A percentile compares a stretch with the other conserved stretches of the same genome.
Evolutionary conservation across 495 filamentous ascomycete genomes (phyloP).

Genomic region (Podospora appendiculata): DNA sequence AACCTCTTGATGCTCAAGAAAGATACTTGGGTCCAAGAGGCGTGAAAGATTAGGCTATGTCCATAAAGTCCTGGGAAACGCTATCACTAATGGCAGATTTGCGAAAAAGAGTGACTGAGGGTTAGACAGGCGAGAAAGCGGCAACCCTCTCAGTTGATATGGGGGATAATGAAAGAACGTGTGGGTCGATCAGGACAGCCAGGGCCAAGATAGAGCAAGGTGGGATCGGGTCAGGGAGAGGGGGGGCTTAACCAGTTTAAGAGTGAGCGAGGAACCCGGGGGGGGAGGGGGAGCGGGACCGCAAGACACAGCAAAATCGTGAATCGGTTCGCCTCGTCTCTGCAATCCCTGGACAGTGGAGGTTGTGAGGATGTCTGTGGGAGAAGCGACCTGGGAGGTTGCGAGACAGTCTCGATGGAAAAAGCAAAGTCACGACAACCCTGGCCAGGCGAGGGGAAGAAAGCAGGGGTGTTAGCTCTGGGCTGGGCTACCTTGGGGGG

Average conservation of each 20-base stretch:
- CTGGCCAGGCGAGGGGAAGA: slow-evolving; percentile 4
- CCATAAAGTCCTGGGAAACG: background rate
- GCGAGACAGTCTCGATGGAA: background rate
- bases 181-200: slow-evolving; percentile 16
- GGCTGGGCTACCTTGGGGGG: background rate
- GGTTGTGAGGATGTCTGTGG: background rate
- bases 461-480: background rate
- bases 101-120: slow-evolving; percentile 39
- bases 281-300: slow-evolving; percentile 9
- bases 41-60: too few species aligned
- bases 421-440: slow-evolving; percentile 4
- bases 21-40: background rate
- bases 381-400: background rate
- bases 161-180: slow-evolving; percentile 22
- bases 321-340: slow-evolving; percentile 5
- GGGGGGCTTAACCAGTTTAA: slow-evolving; percentile 23
- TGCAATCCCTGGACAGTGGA: slow-evolving; percentile 1
- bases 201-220: slow-evolving; percentile 12
- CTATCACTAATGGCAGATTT: background rate
- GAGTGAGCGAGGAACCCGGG: slow-evolving; percentile 13
- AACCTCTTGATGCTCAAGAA: background rate
- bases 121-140: slow-evolving; percentile 19
- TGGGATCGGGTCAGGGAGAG: slow-evolving; percentile 6
- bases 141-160: slow-evolving; percentile 8
- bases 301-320: slow-evolving; percentile 13